Evolutionary conservation across 2,329 filamentous ascomycete species (phyloP), one percentile per base, ranked within the genome.

Genomic region (Metarhizium humberi): DNA sequence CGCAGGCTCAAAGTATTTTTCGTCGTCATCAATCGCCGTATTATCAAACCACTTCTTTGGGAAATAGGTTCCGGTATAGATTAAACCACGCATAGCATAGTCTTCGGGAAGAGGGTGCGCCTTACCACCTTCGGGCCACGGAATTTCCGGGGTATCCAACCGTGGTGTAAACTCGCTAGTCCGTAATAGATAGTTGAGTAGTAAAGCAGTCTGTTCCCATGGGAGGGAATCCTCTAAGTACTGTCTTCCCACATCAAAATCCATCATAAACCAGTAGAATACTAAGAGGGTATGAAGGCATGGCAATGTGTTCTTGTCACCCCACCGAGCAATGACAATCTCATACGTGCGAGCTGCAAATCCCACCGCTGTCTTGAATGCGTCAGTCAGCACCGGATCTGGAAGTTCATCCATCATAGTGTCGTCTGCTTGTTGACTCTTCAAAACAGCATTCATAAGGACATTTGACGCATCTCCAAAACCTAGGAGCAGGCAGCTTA

Each of bases 41-140:
- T 76, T 74, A 0, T 65, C 60, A 62, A 88, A 88, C 80, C 81
- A 88, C 0, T 74, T 70, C 0, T 67, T 55, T 0, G 84, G 83
- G 53, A 80, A 84, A 55, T 85, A 85, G 11, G 74, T 72, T 2
- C 82, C 75, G 0, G 77, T 73, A 73, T 82, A 88, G 2, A 83
- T 66, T 1, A 88, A 70, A 0, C 87, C 87, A 1, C 84, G 75
- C 55, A 89, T 76, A 0, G 80, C 75, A 59, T 82, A 88, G 57
- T 91, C 87, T 51, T 90, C 87, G 0, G 85, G 84, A 0, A 90
- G 66, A 0, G 86, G 85, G 1, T 77, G 74, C 0, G 74, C 65
- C 1, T 69, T 68, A 34, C 73, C 68, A 43, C 71, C 72, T 2
- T 73, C 73, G 2, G 72, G 71, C 1, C 69, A 64, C 0, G 80